A percentile compares a stretch with the other conserved stretches of the same genome.
These are phyloP conservation scores for Citrus cavaleriei DNA, from an alignment of 345 rosid genomes.

Conservation along the genomic window DNA sequence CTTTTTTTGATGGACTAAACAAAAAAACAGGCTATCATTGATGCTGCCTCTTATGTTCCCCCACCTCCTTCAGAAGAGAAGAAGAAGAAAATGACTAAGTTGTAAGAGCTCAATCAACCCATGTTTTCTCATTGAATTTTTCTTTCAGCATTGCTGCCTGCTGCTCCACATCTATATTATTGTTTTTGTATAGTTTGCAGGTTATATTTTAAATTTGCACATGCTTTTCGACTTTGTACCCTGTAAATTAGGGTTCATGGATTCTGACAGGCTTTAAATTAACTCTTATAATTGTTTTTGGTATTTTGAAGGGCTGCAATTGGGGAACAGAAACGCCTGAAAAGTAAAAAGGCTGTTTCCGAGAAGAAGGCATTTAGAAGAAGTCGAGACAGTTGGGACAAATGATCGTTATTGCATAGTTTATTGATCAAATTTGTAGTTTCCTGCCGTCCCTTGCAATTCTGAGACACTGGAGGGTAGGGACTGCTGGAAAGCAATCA, in stretches of 20 bases:
- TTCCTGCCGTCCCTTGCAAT: not conserved
- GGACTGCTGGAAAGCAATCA: not conserved
- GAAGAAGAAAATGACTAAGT: constrained; percentile 81
- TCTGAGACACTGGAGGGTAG: not conserved
- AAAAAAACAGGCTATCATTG: constrained; percentile 63
- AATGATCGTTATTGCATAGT: not conserved
- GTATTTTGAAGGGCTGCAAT: constrained; percentile 65
- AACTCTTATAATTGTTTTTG: not conserved
- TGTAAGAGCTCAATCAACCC: constrained; percentile 37
- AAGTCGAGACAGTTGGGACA: constrained; percentile 76
- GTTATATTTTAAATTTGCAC: not conserved
- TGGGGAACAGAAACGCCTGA: constrained; percentile 75
- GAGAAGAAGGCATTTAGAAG: constrained; percentile 85
- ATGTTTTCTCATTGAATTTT: not conserved
- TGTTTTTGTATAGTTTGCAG: not conserved
- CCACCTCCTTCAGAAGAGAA: constrained; percentile 99
- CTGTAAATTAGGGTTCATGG: not conserved
- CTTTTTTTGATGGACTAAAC: constrained; percentile 10
- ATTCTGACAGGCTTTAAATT: not conserved
- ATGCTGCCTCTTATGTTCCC: constrained; percentile 89
- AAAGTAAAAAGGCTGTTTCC: constrained; percentile 71
- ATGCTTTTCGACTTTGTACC: not conserved
- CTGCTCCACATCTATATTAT: not conserved
- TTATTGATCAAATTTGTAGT: constrained; percentile 2
- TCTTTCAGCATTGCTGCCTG: not conserved